phyloP scores from a whole-genome alignment of 2,329 filamentous ascomycete genomes.

The Pseudogymnoascus sp. region DNA sequence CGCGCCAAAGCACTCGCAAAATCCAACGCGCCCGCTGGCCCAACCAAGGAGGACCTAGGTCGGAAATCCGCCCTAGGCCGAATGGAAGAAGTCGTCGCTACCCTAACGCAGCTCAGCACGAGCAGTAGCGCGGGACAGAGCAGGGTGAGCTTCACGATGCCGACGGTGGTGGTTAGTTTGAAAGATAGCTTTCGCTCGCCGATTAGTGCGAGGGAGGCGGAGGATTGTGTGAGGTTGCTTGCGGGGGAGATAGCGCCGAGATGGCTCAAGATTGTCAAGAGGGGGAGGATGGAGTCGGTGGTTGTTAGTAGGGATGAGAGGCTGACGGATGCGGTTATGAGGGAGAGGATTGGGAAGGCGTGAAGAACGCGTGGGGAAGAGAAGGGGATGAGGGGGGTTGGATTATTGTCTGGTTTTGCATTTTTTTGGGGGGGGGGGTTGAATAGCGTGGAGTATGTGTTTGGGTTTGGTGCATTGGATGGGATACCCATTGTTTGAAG shows the following conservation, averaged over 20 bases:
- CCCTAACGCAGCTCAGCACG: conserved; percentile 57
- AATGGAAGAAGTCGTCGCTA: conserved; percentile 57
- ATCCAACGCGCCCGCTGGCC: conserved; percentile 34
- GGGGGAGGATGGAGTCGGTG: conserved; percentile 36
- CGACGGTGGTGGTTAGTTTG: conserved; percentile 53
- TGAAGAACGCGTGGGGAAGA: background rate
- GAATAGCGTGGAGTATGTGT: background rate
- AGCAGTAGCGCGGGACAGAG: conserved; percentile 41
- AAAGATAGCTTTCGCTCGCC: conserved; percentile 51
- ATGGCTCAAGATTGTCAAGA: conserved; percentile 40
- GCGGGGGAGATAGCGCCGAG: conserved; percentile 37
- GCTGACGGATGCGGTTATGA: conserved; percentile 20
- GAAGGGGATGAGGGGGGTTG: background rate
- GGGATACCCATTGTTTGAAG: conserved; percentile 2
- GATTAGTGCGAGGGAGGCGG: conserved; percentile 39
- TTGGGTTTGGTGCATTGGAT: background rate
- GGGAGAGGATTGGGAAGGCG: conserved; percentile 12
- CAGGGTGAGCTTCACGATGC: conserved; percentile 57
- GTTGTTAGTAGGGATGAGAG: conserved; percentile 33
- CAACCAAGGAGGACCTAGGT: conserved; percentile 46
- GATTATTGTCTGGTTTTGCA: background rate
- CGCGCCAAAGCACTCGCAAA: conserved; percentile 58
- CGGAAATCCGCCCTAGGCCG: conserved; percentile 58
- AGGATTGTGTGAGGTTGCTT: conserved; percentile 38
- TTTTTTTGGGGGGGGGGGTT: background rate